Evolutionary conservation across 306 rosid species (phyloP).

Genomic region (Fagus crenata): DNA sequence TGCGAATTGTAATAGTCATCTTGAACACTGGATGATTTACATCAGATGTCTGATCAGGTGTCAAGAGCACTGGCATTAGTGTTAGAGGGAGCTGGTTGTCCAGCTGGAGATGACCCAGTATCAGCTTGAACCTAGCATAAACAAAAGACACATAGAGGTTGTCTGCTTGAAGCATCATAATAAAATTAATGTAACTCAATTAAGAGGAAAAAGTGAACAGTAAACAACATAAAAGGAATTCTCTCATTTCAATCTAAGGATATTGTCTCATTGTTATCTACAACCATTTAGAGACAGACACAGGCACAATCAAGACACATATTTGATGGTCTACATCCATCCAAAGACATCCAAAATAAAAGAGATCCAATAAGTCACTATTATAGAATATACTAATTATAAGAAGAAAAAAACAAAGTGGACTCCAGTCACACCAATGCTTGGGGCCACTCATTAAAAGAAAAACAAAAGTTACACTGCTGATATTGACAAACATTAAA

Average conservation of each 20-base stretch:
- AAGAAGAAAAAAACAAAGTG: background rate
- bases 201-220: background rate
- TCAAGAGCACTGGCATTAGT: slow-evolving; percentile 85
- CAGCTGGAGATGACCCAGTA: slow-evolving; percentile 82
- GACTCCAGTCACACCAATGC: background rate
- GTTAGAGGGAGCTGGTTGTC: slow-evolving; percentile 97
- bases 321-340: too few species aligned
- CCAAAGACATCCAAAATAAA: too few species aligned
- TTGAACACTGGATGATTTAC: slow-evolving; percentile 79
- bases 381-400: background rate
- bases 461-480: background rate
- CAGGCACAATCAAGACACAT: too few species aligned
- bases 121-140: slow-evolving; percentile 83
- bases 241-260: background rate
- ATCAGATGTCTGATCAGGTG: slow-evolving; percentile 80
- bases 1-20: slow-evolving; percentile 79
- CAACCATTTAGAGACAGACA: too few species aligned
- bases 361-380: background rate
- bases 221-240: background rate
- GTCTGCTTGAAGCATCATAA: background rate
- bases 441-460: background rate
- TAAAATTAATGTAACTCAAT: background rate
- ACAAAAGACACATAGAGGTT: background rate
- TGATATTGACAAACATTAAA: background rate
- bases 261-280: background rate